phyloP scores from a whole-genome alignment of 1,284 basidiomycete genomes.

The Sporisorium graminicola region DNA sequence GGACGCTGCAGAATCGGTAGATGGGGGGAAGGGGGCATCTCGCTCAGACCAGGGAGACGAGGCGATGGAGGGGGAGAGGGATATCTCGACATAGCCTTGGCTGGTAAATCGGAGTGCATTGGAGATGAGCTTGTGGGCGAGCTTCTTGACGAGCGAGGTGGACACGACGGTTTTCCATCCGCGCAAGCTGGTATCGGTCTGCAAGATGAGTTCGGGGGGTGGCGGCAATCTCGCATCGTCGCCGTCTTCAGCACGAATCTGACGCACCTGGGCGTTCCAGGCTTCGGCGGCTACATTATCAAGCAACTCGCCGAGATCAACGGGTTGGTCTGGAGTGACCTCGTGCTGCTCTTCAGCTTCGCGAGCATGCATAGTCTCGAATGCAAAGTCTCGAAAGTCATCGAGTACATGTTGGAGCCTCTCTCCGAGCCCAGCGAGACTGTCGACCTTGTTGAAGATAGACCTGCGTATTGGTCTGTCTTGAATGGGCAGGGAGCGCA shows the following conservation, averaged over 20 bases:
- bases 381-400: constrained; percentile 47
- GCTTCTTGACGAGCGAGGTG: constrained; percentile 26
- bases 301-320: constrained; percentile 46
- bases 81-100: constrained; percentile 53
- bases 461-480: constrained; percentile 16
- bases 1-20: neutral
- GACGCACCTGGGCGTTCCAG: constrained; percentile 45
- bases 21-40: constrained; percentile 10
- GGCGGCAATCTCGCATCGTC: constrained; percentile 53
- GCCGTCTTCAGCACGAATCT: constrained; percentile 51
- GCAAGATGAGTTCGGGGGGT: constrained; percentile 54
- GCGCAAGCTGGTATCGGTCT: constrained; percentile 48
- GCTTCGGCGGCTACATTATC: constrained; percentile 43
- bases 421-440: constrained; percentile 43
- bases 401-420: constrained; percentile 42
- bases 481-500: constrained; percentile 12
- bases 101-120: constrained; percentile 55
- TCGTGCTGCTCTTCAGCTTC: constrained; percentile 34
- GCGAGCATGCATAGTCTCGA: constrained; percentile 41
- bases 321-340: constrained; percentile 31
- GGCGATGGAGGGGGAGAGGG: constrained; percentile 34
- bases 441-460: constrained; percentile 30
- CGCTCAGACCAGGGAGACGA: constrained; percentile 10
- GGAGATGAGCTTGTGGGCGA: constrained; percentile 53
- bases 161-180: constrained; percentile 50